Evolutionary conservation across 768 basidiomycete genomes (phyloP).

Genomic region (Rickenella mellea): DNA sequence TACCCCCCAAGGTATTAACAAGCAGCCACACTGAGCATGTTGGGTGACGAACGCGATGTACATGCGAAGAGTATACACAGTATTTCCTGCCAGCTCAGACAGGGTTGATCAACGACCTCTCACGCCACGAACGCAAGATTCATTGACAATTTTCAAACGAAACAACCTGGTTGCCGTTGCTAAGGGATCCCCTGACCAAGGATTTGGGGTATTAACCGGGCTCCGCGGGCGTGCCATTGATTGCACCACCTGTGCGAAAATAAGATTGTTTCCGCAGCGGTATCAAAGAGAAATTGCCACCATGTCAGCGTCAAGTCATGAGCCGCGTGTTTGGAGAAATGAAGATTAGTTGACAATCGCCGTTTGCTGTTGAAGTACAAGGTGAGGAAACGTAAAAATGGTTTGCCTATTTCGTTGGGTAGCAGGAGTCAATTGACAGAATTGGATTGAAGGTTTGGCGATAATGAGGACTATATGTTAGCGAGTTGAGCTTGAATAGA

Average conservation of each 20-base stretch:
- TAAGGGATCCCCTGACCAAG: not conserved
- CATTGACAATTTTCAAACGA: not conserved
- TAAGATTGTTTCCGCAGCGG: not conserved
- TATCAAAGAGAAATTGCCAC: not conserved
- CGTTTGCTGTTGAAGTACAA: not conserved
- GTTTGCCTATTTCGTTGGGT: not conserved
- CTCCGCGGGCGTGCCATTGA: not conserved
- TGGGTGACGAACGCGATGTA: not conserved
- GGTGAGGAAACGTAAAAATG: not conserved
- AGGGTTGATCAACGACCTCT: not conserved
- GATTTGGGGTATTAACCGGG: not conserved
- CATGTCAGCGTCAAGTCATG: not conserved
- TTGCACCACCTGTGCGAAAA: not conserved
- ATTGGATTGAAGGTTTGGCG: not conserved
- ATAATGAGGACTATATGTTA: not conserved
- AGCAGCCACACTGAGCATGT: not conserved
- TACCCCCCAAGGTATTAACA: not conserved
- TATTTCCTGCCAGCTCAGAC: not conserved
- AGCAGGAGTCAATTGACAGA: not conserved
- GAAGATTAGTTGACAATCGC: not conserved
- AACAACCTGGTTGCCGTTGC: not conserved
- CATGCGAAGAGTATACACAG: not conserved
- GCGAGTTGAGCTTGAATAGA: not conserved
- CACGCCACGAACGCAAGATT: not conserved
- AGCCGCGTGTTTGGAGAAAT: not conserved